phyloP scores from a whole-genome alignment of 495 filamentous ascomycete genomes.

The Talaromyces wortmannii region DNA sequence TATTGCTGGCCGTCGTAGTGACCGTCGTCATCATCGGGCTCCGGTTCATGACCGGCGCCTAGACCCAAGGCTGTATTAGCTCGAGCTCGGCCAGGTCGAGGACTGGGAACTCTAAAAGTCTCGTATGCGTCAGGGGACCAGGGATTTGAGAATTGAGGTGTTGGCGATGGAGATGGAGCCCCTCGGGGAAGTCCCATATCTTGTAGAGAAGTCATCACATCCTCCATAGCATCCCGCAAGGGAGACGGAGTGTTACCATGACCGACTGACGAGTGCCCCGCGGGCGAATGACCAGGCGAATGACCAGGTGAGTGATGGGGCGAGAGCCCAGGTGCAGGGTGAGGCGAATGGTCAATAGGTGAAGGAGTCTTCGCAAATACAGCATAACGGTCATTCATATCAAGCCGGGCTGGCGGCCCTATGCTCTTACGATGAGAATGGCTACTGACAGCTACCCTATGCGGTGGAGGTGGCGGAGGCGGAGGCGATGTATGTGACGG shows the following conservation, averaged over 20 bases:
- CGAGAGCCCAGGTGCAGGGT: neutral
- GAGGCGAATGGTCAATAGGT: conserved; percentile 53
- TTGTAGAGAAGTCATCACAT: conserved; percentile 93
- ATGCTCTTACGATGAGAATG: conserved; percentile 15
- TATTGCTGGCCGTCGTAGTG: conserved; percentile 27
- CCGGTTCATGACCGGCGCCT: conserved; percentile 46
- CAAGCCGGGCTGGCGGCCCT: conserved; percentile 30
- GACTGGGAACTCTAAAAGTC: conserved; percentile 35
- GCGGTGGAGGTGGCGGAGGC: conserved; percentile 28
- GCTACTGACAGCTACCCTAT: conserved; percentile 21
- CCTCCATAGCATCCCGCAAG: conserved; percentile 90
- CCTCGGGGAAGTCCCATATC: conserved; percentile 68
- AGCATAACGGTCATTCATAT: conserved; percentile 44
- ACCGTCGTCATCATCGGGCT: conserved; percentile 43
- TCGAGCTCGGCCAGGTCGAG: conserved; percentile 28
- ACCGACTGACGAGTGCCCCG: conserved; percentile 25
- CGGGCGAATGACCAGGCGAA: conserved; percentile 3
- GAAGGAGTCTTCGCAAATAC: conserved; percentile 49
- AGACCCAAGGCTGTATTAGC: conserved; percentile 72
- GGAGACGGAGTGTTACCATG: conserved; percentile 83
- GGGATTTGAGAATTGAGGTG: conserved; percentile 57
- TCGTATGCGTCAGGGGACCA: conserved; percentile 94
- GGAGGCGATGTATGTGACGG: conserved; percentile 20
- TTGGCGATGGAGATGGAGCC: conserved; percentile 35
- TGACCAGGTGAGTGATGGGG: neutral